Evolutionary conservation across 2,329 filamentous ascomycete genomes (phyloP), one percentile per base, ranked within the genome.

Genomic region (Botrytis deweyae): DNA sequence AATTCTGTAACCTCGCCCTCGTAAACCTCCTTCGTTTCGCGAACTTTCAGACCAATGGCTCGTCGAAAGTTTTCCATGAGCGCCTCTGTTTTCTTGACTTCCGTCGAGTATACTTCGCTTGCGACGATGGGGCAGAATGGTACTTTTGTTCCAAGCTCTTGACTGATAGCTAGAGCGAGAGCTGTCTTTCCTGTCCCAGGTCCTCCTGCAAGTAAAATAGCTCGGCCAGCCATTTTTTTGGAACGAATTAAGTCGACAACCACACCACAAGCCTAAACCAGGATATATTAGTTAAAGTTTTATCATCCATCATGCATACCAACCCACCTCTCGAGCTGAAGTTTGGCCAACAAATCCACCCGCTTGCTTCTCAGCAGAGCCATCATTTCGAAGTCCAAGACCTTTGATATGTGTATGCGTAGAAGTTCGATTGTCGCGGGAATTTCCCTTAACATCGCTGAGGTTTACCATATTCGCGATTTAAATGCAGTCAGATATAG

Each of bases 51-150:
- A 49, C 95, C 96, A 83, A 99, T 99, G 74, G 96, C 96, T 81
- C 96, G 89, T 82, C 96, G 90, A 84, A 99, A 99, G 86, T 98
- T 98, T 87, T 99, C 96, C 96, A 98, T 98, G 82, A 99, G 86
- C 78, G 97, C 92, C 84, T 99, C 96, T 68, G 96, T 99, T 90
- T 99, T 99, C 90, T 99, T 99, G 77, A 99, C 95, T 84, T 99
- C 96, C 64, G 95, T 92, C 78, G 94, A 97, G 86, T 98, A 99
- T 80, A 99, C 92, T 84, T 99, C 96, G 86, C 95, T 98, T 79
- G 95, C 96, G 71, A 98, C 96, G 81, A 99, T 98, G 58, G 95
- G 95, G 83, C 96, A 98, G 83, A 99, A 99, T 10, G 96, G 96
- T 73, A 99, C 97, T 86, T 98, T 98, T 68, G 95, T 98, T 78